Evolutionary conservation across 2,329 filamentous ascomycete species (phyloP).

Genomic region (Cytospora mali): DNA sequence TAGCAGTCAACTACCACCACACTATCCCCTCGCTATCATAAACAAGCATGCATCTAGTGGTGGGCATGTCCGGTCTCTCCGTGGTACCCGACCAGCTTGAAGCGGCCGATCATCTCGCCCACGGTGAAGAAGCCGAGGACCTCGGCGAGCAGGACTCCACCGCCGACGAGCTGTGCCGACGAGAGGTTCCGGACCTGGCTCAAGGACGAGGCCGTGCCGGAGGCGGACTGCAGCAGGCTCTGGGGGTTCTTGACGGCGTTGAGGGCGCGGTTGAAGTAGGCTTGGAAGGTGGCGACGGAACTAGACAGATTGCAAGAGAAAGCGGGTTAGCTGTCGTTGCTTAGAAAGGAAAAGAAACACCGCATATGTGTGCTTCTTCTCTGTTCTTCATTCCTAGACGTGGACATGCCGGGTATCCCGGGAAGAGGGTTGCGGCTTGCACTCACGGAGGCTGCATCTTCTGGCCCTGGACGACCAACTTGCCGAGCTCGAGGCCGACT

Average conservation of each 20-base stretch:
- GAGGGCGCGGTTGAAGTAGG: constrained; percentile 77
- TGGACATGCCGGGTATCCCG: not conserved
- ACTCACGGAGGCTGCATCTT: constrained; percentile 96
- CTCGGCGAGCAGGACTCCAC: constrained; percentile 81
- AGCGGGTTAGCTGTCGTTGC: not conserved
- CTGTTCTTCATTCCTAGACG: not conserved
- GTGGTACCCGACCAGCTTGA: constrained; percentile 94
- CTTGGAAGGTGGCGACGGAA: constrained; percentile 78
- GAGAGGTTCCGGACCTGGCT: constrained; percentile 68
- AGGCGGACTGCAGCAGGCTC: constrained; percentile 58
- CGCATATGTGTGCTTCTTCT: not conserved
- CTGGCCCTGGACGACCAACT: constrained; percentile 83
- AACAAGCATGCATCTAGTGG: constrained; percentile 48
- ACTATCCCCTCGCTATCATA: not conserved
- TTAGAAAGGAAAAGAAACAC: not conserved
- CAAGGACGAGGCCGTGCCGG: constrained; percentile 46
- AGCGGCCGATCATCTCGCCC: constrained; percentile 92
- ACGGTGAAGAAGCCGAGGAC: constrained; percentile 96
- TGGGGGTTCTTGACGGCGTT: constrained; percentile 71
- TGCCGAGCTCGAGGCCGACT: constrained; percentile 84
- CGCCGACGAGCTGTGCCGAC: constrained; percentile 69
- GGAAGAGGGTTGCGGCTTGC: not conserved
- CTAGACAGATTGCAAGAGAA: constrained; percentile 50
- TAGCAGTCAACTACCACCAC: not conserved
- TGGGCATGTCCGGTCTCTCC: constrained; percentile 64